These are phyloP conservation scores for Lentinula lateritia DNA, from an alignment of 768 basidiomycete genomes.

Conservation along the genomic window DNA sequence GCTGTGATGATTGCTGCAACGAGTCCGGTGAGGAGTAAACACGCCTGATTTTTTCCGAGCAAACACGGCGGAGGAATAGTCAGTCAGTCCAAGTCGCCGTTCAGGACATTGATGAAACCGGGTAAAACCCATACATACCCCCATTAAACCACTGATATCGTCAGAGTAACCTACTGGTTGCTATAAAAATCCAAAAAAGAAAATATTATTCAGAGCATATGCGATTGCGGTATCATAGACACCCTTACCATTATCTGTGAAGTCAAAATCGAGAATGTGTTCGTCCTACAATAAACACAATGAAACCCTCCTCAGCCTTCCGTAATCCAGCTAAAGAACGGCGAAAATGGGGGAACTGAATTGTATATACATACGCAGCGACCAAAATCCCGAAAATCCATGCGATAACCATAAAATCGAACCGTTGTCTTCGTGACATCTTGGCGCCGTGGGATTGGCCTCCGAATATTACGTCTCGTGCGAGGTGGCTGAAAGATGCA, in stretches of 20 bases:
- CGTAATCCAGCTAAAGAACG: neutral
- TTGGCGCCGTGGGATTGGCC: conserved; percentile 40
- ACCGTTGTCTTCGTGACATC: conserved; percentile 62
- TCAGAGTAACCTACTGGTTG: conserved; percentile 68
- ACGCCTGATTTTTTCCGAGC: conserved; percentile 22
- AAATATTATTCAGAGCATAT: neutral
- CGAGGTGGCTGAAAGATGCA: conserved; percentile 46
- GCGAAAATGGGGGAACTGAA: too few relatives aligned
- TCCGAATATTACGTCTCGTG: conserved; percentile 35
- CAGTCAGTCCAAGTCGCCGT: neutral
- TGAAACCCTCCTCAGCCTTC: too few relatives aligned
- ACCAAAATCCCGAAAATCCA: conserved; percentile 61
- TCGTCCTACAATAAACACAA: conserved; percentile 34
- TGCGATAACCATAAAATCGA: conserved; percentile 62
- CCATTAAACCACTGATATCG: conserved; percentile 63
- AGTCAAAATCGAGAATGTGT: conserved; percentile 60
- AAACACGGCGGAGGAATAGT: neutral
- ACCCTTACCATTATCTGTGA: conserved; percentile 56
- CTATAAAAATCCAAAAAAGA: conserved; percentile 25
- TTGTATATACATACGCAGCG: conserved; percentile 49
- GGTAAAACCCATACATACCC: conserved; percentile 26
- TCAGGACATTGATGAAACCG: neutral
- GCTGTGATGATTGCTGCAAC: conserved; percentile 61
- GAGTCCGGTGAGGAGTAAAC: conserved; percentile 65
- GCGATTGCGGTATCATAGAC: too few relatives aligned